Base-by-base conservation (phyloP, 2,329 filamentous ascomycete species). In the Microdochium bolleyi region DNA sequence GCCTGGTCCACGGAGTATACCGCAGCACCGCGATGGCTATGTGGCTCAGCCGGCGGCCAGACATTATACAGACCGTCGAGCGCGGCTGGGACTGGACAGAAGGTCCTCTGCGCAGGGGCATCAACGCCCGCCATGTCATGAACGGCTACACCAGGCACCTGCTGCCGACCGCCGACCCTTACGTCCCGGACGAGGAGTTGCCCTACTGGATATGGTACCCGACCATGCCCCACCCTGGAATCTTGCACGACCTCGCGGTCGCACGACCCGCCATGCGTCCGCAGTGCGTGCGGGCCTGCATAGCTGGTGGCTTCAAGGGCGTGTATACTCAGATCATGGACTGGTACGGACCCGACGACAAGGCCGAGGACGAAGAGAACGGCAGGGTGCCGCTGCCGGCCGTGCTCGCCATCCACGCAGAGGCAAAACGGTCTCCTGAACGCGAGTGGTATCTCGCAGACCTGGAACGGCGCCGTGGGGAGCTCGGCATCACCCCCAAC, bases 21-120 rank as follows among this genome's bases (percentile, higher is more conserved):
- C 66, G 72, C 54, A 62, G 68, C 52, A 57, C 66, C 2, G 55
- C 65, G 38, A 73, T 70, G 53, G 70, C 69, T 1, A 58, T 57
- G 14, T 73, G 68, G 67, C 65, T 58, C 58, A 49, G 51, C 14
- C 10, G 46, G n/a, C 51, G 56, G 32, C 44, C 25, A 0, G 48
- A 34, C 8, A 34, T 34, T 8, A 34, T 34, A 8, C 8, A 34
- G 30, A 14, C 14, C 8, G 30, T 34, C 30, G 30, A 34, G 14
- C 8, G 14, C 14, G 30, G 14, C 30, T 34, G 30, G 30, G 14
- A 34, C 14, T 34, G 30, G 30, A 14, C 14, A 8, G 8, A 8
- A 52, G 1, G 50, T n/a, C 13, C 13, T 10, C 32, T 55, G 48
- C 24, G 27, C 16, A 41, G 50, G 9, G 64, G 64, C 7, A 58